Evolutionary conservation across 768 basidiomycete species (phyloP).

Genomic region (Cystoderma amianthinum): DNA sequence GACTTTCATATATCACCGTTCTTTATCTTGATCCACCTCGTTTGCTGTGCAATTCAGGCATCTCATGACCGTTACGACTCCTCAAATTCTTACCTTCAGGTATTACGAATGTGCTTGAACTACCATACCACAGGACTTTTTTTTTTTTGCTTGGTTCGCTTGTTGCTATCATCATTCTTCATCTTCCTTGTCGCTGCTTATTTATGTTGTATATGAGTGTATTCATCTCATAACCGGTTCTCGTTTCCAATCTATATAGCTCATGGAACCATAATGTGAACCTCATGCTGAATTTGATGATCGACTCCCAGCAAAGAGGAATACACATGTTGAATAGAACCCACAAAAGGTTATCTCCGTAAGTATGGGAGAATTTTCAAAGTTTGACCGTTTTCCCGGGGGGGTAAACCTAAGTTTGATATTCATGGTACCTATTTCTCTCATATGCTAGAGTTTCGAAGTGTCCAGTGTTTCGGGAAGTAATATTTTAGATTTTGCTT

Average conservation of each 20-base stretch:
- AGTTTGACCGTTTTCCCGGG: conserved; percentile 14
- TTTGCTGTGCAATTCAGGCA: conserved; percentile 23
- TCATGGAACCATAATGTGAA: conserved; percentile 11
- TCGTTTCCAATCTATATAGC: conserved; percentile 17
- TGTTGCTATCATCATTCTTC: conserved; percentile 19
- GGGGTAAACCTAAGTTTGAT: conserved; percentile 6
- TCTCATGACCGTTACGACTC: conserved; percentile 29
- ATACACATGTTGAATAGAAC: conserved; percentile 16
- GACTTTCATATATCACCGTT: conserved; percentile 10
- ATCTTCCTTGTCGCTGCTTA: conserved; percentile 19
- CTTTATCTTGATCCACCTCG: conserved; percentile 8
- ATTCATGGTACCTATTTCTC: conserved; percentile 4
- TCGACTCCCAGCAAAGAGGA: conserved; percentile 7
- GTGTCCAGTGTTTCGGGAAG: conserved; percentile 19
- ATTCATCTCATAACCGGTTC: conserved; percentile 14
- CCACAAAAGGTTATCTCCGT: conserved; percentile 19
- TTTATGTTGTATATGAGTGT: conserved; percentile 27
- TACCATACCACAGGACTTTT: conserved; percentile 22
- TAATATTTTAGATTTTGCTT: conserved; percentile 22
- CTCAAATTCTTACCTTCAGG: conserved; percentile 18
- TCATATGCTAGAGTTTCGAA: conserved; percentile 3
- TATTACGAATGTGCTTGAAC: conserved; percentile 9
- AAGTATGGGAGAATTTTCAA: conserved; percentile 25
- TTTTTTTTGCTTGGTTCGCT: conserved; percentile 16
- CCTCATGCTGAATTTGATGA: conserved; percentile 13